Evolutionary conservation across 495 filamentous ascomycete genomes (phyloP), one percentile per base, ranked within the genome.

Genomic region (Talaromyces proteolyticus): DNA sequence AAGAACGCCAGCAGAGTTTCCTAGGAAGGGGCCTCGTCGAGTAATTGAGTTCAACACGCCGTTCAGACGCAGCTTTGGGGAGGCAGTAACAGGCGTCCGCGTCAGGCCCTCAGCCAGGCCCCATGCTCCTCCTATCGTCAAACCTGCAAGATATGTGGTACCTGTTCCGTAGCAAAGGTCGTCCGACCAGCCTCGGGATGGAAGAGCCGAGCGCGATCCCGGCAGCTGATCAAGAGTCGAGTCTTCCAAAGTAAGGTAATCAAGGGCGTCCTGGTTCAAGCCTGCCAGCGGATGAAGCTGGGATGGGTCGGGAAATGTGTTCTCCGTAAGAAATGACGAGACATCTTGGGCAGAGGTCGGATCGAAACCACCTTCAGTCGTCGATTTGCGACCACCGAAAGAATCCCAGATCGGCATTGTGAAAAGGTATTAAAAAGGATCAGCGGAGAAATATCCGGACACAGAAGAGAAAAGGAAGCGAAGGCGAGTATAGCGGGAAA

Each of bases 81-180:
- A 84, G 55, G 92, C 87, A 7, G 75, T 80, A 1, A 73, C 67
- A 0, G 82, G 80, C 49, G 84, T 86, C 66, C 84, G 84, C 56
- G 79, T 79, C 48, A 97, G 63, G 4, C 93, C 93, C 69, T 98
- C 93, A 24, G 84, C 81, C 50, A 97, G 64, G 39, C 93, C 93
- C 91, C 91, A 97, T 45, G 79, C 81, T 49, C 93, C 93, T 58
- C 93, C 93, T 37, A 94, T 46, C n/a, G 88, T 79, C 54, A 98
- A 73, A 1, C 85, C 93, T 10, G 84, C 73, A 45, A 98, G 79
- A 67, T 98, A 98, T 55, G 89, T 95, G 29, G 91, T 84, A 49
- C 93, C 93, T 20, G 92, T 91, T 59, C 94, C 94, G 63, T 98
- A 98, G 70, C 93, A 97, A 44, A 98, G 82, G 67, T 98, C 93